Evolutionary conservation across 2,329 filamentous ascomycete genomes (phyloP), one percentile per base, ranked within the genome.

Genomic region (Aspergillus ochraceus): DNA sequence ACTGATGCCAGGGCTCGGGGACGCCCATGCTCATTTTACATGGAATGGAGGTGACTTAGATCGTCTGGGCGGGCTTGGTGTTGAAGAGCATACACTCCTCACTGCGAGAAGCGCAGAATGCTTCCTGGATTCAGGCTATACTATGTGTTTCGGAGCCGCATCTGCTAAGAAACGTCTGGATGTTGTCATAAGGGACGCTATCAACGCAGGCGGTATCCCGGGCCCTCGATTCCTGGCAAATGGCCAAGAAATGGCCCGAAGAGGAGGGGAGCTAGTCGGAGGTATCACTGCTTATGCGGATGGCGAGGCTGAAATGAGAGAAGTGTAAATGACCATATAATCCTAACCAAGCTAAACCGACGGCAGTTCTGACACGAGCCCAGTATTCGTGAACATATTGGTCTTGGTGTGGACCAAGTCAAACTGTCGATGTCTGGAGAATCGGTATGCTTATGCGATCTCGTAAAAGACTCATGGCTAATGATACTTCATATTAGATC

Each of bases 111-210:
- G 70, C 32, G 81, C 81, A 0, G 71, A 77, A 63, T 77, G 72
- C 49, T 83, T 78, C 60, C 67, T 82, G 8, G 80, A 83, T 63
- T 80, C 76, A 4, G 81, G 80, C 0, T 83, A 82, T 65, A 83
- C 81, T 0, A 74, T 71, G 71, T 80, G 76, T 55, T 82, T 77
- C 53, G 80, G 80, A 1, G 80, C 80, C 0, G 80, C 80, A 4
- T 79, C 79, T 2, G 80, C 80, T 0, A 79, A 81, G 55, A 73
- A 79, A 11, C 69, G 79, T 11, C 70, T 82, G 0, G 81, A 83
- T 59, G 64, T 78, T 14, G 81, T 81, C 2, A 75, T 83, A 49
- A 70, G 80, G 30, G 75, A 83, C 63, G 79, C 77, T 0, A 83
- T 84, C 61, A 83, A 83, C 36, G 73, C 74, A 1, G 82, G 80